Evolutionary conservation across 2,329 filamentous ascomycete genomes (phyloP).

Genomic region (Beauveria brongniartii): DNA sequence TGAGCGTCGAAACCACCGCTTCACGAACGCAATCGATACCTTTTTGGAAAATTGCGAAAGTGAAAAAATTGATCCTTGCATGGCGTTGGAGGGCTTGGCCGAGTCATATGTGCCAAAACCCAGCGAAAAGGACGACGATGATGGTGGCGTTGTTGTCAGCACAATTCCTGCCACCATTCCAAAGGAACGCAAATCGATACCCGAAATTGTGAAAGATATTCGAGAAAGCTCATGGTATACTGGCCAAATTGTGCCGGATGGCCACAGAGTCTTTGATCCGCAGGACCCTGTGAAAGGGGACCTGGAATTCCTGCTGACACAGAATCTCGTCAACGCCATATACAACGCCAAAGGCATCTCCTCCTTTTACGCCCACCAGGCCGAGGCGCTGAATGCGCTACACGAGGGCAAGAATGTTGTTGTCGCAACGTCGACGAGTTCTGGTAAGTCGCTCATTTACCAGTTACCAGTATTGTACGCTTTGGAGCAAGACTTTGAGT

Average conservation of each 20-base stretch:
- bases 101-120: conserved; percentile 55
- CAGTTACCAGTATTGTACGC: conserved; percentile 87
- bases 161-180: conserved; percentile 66
- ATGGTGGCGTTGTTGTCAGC: conserved; percentile 26
- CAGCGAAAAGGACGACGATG: conserved; percentile 32
- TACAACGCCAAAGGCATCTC: conserved; percentile 88
- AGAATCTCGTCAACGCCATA: conserved; percentile 87
- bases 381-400: conserved; percentile 85
- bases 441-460: conserved; percentile 96
- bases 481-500: conserved; percentile 66
- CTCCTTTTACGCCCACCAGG: conserved; percentile 82
- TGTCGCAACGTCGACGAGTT: conserved; percentile 89
- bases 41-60: conserved; percentile 70
- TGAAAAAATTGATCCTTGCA: conserved; percentile 57
- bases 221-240: conserved; percentile 81
- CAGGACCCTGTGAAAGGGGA: conserved; percentile 77
- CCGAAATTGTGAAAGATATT: conserved; percentile 79
- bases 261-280: conserved; percentile 82
- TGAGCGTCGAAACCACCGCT: conserved; percentile 81
- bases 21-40: conserved; percentile 63
- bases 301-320: conserved; percentile 77
- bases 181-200: conserved; percentile 67
- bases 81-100: conserved; percentile 50
- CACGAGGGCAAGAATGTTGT: conserved; percentile 80
- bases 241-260: conserved; percentile 86